phyloP scores from a whole-genome alignment of 129 eudicot species.

The Deinandra increscens region DNA sequence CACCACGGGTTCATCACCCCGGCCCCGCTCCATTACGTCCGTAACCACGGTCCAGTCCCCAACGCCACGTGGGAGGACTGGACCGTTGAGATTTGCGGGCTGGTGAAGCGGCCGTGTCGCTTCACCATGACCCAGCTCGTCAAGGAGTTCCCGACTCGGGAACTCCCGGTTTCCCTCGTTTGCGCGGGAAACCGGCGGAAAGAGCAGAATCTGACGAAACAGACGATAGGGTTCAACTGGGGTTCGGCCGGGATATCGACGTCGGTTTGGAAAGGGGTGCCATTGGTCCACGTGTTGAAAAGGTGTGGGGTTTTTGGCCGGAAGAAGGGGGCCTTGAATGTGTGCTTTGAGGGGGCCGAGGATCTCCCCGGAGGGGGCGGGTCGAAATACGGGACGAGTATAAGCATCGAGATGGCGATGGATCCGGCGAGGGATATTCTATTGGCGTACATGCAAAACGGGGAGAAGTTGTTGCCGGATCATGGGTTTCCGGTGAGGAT shows the following conservation, averaged over 20 bases:
- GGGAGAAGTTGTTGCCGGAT: slow-evolving; percentile 63
- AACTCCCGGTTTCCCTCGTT: slow-evolving; percentile 68
- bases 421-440: slow-evolving; percentile 79
- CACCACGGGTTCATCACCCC: slow-evolving; percentile 96
- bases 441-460: slow-evolving; percentile 92
- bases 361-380: slow-evolving; percentile 96
- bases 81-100: slow-evolving; percentile 78
- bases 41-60: slow-evolving; percentile 90
- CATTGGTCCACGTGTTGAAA: slow-evolving; percentile 51
- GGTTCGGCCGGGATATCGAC: slow-evolving; percentile 86
- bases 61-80: slow-evolving; percentile 58
- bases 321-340: slow-evolving; percentile 66
- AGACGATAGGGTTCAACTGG: slow-evolving; percentile 92
- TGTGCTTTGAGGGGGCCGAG: slow-evolving; percentile 93
- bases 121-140: slow-evolving; percentile 66
- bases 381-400: slow-evolving; percentile 80
- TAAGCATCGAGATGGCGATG: slow-evolving; percentile 70
- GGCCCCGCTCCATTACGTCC: slow-evolving; percentile 85
- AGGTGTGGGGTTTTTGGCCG: slow-evolving; percentile 61
- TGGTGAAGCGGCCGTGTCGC: slow-evolving; percentile 59
- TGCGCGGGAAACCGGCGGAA: slow-evolving; percentile 93
- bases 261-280: slow-evolving; percentile 87
- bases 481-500: slow-evolving; percentile 91
- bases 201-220: slow-evolving; percentile 78
- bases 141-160: slow-evolving; percentile 52